Percentiles rank a stretch among this genome's conserved stretches.
These are phyloP conservation scores for Fusarium tanahbumbuense DNA, from an alignment of 2,329 filamentous ascomycete genomes.

Conservation along the genomic window DNA sequence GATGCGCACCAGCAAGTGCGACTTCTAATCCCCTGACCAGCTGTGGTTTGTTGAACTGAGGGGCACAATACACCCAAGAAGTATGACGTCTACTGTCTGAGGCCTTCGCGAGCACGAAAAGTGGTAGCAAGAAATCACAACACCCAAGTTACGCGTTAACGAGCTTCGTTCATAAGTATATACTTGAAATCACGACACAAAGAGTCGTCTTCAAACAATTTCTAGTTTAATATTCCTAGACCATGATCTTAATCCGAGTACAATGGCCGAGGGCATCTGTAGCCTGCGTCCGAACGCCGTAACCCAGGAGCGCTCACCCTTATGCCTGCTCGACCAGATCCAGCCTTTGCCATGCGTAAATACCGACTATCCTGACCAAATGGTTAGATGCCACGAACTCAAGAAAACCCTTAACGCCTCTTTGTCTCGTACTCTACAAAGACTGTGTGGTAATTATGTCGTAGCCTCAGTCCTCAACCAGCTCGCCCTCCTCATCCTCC, in stretches of 20 bases:
- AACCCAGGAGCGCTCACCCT: constrained; percentile 35
- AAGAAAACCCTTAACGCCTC: constrained; percentile 40
- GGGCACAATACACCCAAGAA: neutral
- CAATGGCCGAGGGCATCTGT: constrained; percentile 33
- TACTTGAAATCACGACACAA: constrained; percentile 3
- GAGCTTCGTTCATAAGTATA: neutral
- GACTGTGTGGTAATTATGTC: constrained; percentile 2
- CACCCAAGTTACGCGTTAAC: neutral
- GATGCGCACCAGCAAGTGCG: neutral
- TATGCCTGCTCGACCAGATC: constrained; percentile 29
- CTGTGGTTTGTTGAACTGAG: neutral
- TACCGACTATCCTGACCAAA: constrained; percentile 25
- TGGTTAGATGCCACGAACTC: constrained; percentile 19
- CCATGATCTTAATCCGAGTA: constrained; percentile 31
- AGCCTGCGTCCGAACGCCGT: constrained; percentile 45
- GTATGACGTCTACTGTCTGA: neutral
- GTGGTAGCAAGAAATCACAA: neutral
- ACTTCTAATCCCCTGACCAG: neutral
- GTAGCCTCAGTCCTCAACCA: constrained; percentile 51
- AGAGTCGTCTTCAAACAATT: constrained; percentile 27
- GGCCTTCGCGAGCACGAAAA: neutral
- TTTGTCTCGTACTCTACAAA: constrained; percentile 37
- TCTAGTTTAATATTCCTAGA: constrained; percentile 15
- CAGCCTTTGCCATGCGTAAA: constrained; percentile 38
- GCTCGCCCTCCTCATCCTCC: constrained; percentile 63